Percentiles rank a stretch among this genome's conserved stretches.
phyloP scores from a whole-genome alignment of 345 rosid genomes.

The Raphanus raphanistrum region DNA sequence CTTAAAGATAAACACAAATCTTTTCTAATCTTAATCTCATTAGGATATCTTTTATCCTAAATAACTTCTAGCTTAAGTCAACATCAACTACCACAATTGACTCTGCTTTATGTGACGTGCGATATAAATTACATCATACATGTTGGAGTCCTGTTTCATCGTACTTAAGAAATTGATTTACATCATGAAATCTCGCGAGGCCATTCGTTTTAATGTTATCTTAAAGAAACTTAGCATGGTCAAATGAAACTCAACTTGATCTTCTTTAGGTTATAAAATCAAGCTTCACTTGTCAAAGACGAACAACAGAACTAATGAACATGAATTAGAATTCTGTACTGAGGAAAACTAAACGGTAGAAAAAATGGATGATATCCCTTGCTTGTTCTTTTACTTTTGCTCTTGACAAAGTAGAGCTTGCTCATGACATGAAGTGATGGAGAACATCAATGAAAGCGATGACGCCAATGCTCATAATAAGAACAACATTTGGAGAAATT shows the following conservation, averaged over 20 bases:
- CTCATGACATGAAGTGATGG: constrained; percentile 89
- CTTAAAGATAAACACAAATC: too few relatives aligned
- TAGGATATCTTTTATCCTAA: background rate
- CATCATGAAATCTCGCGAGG: background rate
- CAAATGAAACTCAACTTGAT: background rate
- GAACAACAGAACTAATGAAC: constrained; percentile 17
- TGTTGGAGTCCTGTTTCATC: too few relatives aligned
- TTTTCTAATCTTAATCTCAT: background rate
- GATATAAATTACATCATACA: background rate
- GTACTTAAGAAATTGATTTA: background rate
- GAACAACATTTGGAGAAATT: constrained; percentile 77
- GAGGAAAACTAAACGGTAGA: background rate
- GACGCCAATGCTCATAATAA: constrained; percentile 90
- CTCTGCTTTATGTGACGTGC: constrained; percentile 12
- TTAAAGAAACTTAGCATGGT: background rate
- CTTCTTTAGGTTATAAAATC: background rate
- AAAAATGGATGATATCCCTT: constrained; percentile 2
- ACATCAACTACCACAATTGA: constrained; percentile 26
- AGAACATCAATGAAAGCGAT: constrained; percentile 54
- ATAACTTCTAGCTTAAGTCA: background rate
- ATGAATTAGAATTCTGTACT: background rate
- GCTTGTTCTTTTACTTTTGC: constrained; percentile 15
- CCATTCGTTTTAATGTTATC: background rate
- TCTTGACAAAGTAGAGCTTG: constrained; percentile 70
- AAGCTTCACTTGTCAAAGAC: background rate